A percentile compares a stretch with the other conserved stretches of the same genome.
Conservation (phyloP, 805 yeast species). For the Metschnikowia hibisci region DNA sequence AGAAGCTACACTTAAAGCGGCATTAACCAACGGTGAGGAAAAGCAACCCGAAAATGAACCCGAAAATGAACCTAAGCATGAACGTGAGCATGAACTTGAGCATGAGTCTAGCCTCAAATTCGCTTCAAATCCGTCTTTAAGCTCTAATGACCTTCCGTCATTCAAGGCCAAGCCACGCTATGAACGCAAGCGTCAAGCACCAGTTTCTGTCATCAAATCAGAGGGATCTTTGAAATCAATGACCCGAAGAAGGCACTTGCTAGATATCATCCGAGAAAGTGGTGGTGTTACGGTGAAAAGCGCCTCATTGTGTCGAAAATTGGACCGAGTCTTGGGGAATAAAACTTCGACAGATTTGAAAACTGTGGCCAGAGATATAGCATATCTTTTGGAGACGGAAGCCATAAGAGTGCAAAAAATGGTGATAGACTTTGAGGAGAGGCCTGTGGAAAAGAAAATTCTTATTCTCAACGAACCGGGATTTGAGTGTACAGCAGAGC, state of each 20-base stretch:
- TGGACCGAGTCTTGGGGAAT: constrained; percentile 29
- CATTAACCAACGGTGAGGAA: constrained; percentile 1
- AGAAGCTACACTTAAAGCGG: constrained; percentile 5
- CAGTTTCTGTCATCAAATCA: background rate
- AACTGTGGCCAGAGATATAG: constrained; percentile 38
- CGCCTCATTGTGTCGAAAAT: constrained; percentile 27
- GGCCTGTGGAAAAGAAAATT: constrained; percentile 27
- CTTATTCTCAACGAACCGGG: constrained; percentile 28
- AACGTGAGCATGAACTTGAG: background rate
- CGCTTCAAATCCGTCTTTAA: background rate
- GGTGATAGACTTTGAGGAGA: constrained; percentile 25
- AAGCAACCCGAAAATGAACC: constrained; percentile 2
- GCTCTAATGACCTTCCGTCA: constrained; percentile 11
- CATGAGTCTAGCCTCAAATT: background rate
- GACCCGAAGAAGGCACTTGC: constrained; percentile 26
- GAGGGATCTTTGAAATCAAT: constrained; percentile 27
- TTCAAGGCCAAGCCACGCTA: constrained; percentile 12
- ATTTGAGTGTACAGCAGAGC: constrained; percentile 25
- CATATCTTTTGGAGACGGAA: constrained; percentile 21
- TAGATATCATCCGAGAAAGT: constrained; percentile 28
- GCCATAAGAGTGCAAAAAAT: constrained; percentile 17
- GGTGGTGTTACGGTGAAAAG: constrained; percentile 39
- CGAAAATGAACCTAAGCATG: background rate
- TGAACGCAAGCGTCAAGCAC: constrained; percentile 2
- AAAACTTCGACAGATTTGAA: constrained; percentile 34